phyloP scores from a whole-genome alignment of 345 rosid genomes.

The Hibiscus mutabilis region DNA sequence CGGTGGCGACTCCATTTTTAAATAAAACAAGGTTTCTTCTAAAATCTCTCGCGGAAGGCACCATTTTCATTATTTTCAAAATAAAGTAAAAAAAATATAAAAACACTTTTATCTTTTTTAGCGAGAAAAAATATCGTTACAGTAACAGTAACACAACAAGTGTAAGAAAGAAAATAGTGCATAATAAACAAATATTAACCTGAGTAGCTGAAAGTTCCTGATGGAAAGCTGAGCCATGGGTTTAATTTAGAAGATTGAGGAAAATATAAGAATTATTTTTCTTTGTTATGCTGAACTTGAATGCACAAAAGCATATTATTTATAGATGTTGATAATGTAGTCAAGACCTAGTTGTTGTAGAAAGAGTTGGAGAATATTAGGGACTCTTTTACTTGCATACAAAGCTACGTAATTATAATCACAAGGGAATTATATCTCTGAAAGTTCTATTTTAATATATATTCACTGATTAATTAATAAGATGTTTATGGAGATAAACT shows the following conservation, averaged over 20 bases:
- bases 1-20: too few species aligned
- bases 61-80: too few species aligned
- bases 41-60: too few species aligned
- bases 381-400: neutral
- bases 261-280: neutral
- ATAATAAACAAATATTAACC: neutral
- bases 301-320: neutral
- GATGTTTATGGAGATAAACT: neutral
- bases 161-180: too few species aligned
- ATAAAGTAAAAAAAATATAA: too few species aligned
- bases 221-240: slow-evolving; percentile 17
- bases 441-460: neutral
- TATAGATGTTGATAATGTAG: neutral
- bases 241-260: too few species aligned
- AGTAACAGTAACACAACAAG: too few species aligned
- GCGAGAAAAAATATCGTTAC: too few species aligned
- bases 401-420: neutral
- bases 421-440: neutral
- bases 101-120: too few species aligned
- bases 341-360: neutral
- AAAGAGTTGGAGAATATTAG: neutral
- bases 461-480: neutral
- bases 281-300: neutral
- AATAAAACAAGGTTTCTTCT: too few species aligned
- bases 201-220: slow-evolving; percentile 18